phyloP scores from a whole-genome alignment of 1,284 basidiomycete species.

The Pyrrhoderma lamaoense region DNA sequence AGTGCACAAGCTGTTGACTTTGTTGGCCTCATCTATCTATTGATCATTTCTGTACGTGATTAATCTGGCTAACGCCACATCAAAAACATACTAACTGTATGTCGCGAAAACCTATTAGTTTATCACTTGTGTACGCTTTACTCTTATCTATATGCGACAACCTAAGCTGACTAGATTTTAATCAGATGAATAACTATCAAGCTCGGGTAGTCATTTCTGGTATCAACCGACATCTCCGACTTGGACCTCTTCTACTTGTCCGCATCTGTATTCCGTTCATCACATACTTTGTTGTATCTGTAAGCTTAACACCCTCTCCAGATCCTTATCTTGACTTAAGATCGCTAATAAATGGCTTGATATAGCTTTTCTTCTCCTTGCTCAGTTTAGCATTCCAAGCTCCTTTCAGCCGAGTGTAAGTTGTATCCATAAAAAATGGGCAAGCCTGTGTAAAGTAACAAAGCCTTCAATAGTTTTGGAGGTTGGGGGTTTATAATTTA shows the following conservation, averaged over 20 bases:
- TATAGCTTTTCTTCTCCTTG: slow-evolving; percentile 49
- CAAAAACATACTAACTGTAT: slow-evolving; percentile 28
- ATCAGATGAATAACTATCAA: slow-evolving; percentile 24
- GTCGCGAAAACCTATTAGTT: too few species aligned
- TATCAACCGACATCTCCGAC: slow-evolving; percentile 41
- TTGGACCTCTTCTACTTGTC: slow-evolving; percentile 46
- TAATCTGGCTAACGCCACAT: slow-evolving; percentile 26
- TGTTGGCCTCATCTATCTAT: slow-evolving; percentile 70
- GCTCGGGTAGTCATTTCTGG: slow-evolving; percentile 36
- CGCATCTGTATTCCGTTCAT: slow-evolving; percentile 47
- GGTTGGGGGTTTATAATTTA: slow-evolving; percentile 62
- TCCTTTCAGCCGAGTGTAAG: slow-evolving; percentile 44
- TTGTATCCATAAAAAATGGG: slow-evolving; percentile 1
- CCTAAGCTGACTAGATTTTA: neutral
- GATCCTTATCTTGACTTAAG: neutral
- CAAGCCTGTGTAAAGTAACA: neutral
- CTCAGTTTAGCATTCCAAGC: slow-evolving; percentile 60
- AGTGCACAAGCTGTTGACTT: slow-evolving; percentile 68
- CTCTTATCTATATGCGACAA: slow-evolving; percentile 29
- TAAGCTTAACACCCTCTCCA: slow-evolving; percentile 34
- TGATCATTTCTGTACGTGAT: slow-evolving; percentile 44
- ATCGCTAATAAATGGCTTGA: slow-evolving; percentile 11
- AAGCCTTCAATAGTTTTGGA: slow-evolving; percentile 35
- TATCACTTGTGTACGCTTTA: slow-evolving; percentile 32
- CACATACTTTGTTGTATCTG: slow-evolving; percentile 56